Conservation (phyloP, 2,329 filamentous ascomycete species). For the Colletotrichum falcatum region DNA sequence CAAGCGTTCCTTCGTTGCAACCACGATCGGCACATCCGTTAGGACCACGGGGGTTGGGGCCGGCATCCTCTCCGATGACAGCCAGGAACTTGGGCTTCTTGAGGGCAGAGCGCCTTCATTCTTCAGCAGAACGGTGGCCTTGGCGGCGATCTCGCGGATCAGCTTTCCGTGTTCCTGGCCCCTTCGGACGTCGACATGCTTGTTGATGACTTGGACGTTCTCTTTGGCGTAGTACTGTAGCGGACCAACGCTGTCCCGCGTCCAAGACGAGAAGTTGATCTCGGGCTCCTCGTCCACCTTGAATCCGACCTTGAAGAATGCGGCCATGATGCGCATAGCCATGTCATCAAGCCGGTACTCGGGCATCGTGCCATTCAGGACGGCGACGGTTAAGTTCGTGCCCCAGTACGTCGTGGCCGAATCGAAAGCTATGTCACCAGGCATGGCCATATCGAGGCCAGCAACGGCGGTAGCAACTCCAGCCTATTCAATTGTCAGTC, state of each 20-base stretch:
- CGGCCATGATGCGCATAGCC: conserved; percentile 83
- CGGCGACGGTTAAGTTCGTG: conserved; percentile 85
- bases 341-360: conserved; percentile 92
- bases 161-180: conserved; percentile 71
- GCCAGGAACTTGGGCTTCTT: conserved; percentile 80
- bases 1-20: conserved; percentile 71
- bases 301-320: conserved; percentile 75
- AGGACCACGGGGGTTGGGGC: conserved; percentile 77
- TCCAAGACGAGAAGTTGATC: conserved; percentile 93
- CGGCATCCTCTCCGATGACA: conserved; percentile 86
- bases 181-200: conserved; percentile 84
- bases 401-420: conserved; percentile 83
- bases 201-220: conserved; percentile 77
- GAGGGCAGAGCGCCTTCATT: conserved; percentile 84
- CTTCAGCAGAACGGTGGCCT: conserved; percentile 90
- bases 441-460: conserved; percentile 90
- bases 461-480: conserved; percentile 75
- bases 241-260: conserved; percentile 78
- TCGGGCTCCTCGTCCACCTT: conserved; percentile 59
- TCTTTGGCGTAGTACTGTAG: conserved; percentile 72
- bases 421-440: conserved; percentile 83
- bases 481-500: conserved; percentile 66
- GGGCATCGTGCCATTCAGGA: conserved; percentile 90
- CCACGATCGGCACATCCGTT: conserved; percentile 82
- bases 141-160: conserved; percentile 82